These are phyloP conservation scores for Novakomyces olei DNA, from an alignment of 805 yeast species.

Conservation along the genomic window DNA sequence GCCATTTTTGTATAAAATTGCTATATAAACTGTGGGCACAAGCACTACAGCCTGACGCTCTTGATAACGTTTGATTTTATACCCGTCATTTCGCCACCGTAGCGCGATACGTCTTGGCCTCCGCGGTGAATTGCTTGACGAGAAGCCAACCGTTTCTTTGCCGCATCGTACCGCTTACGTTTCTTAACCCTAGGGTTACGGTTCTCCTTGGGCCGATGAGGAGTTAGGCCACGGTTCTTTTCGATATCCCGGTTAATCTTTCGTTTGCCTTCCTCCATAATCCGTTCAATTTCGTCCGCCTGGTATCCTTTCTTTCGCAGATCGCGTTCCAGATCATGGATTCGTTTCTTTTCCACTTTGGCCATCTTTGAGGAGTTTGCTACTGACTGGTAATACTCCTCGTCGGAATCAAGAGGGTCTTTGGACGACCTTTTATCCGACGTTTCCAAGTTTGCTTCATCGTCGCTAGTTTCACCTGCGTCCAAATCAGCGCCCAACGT, in stretches of 20 bases:
- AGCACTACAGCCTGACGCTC: conserved; percentile 42
- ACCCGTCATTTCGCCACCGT: conserved; percentile 91
- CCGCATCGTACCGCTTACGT: conserved; percentile 89
- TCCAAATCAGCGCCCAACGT: conserved; percentile 18
- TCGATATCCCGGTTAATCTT: conserved; percentile 85
- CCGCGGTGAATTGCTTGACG: conserved; percentile 66
- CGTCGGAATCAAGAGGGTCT: no score
- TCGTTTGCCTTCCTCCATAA: conserved; percentile 67
- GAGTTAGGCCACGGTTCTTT: conserved; percentile 91
- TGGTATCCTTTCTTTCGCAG: background rate
- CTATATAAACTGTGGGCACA: no score
- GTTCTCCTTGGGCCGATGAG: conserved; percentile 77
- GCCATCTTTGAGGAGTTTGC: conserved; percentile 29
- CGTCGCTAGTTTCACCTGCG: conserved; percentile 15
- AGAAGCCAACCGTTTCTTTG: conserved; percentile 79
- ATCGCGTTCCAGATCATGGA: conserved; percentile 26
- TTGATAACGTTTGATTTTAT: conserved; percentile 83
- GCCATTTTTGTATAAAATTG: no score
- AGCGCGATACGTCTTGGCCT: conserved; percentile 41
- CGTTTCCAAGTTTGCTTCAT: no score
- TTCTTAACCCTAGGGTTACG: conserved; percentile 93
- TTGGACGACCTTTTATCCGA: no score
- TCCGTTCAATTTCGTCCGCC: background rate
- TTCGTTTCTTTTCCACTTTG: conserved; percentile 32
- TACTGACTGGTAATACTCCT: conserved; percentile 35